These are phyloP conservation scores for Ceratocystis eucalypticola DNA, from an alignment of 2,329 filamentous ascomycete genomes.

Conservation along the genomic window DNA sequence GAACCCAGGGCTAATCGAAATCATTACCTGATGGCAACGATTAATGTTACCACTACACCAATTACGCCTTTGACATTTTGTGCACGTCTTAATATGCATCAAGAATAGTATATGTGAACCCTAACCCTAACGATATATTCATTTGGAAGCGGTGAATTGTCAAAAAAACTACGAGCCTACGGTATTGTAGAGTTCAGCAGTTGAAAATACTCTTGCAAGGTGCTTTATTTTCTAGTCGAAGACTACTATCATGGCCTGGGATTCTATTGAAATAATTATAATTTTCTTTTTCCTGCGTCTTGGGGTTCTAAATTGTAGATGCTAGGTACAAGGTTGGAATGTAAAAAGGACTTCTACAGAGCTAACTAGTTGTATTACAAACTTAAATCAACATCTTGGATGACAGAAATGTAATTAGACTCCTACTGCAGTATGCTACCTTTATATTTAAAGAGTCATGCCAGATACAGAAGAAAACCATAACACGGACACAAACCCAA, in stretches of 20 bases:
- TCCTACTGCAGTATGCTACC: conserved; percentile 2
- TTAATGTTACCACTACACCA: conserved; percentile 13
- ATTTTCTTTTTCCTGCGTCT: no score
- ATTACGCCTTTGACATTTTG: not conserved
- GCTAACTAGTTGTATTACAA: no score
- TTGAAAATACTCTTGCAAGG: no score
- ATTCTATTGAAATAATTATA: no score
- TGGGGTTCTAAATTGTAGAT: no score
- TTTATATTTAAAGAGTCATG: conserved; percentile 8
- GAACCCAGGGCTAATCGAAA: conserved; percentile 15
- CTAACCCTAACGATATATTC: not conserved
- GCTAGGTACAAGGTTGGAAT: no score
- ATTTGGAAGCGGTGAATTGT: not conserved
- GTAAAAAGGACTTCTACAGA: no score
- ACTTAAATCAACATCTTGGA: not conserved
- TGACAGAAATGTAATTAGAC: not conserved
- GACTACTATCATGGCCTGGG: no score
- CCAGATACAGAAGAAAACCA: not conserved
- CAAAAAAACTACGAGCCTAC: not conserved
- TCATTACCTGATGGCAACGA: conserved; percentile 12
- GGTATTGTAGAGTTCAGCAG: no score
- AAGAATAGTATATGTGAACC: not conserved
- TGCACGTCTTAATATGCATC: not conserved
- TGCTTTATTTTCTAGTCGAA: no score
- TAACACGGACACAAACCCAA: not conserved